Percentiles rank a stretch among this genome's conserved stretches.
Conservation (phyloP, 1,284 basidiomycete species). For the Clitocybe nebularis region DNA sequence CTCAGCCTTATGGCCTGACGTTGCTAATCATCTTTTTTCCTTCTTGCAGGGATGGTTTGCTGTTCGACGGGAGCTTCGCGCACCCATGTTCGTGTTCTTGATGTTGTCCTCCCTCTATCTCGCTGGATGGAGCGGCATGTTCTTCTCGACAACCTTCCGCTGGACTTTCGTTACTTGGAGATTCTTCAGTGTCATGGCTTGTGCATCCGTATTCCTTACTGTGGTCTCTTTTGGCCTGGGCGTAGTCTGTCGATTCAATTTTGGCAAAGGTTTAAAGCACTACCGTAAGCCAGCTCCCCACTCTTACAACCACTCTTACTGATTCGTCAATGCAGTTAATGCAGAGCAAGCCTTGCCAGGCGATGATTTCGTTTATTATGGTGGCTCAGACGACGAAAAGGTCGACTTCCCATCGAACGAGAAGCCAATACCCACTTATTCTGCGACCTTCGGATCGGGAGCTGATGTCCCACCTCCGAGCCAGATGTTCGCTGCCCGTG, state of each 20-base stretch:
- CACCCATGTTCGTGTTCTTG: slow-evolving; percentile 61
- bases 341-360: slow-evolving; percentile 48
- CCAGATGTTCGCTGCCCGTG: slow-evolving; percentile 41
- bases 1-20: neutral
- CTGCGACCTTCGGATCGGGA: slow-evolving; percentile 42
- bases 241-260: slow-evolving; percentile 65
- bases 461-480: slow-evolving; percentile 34
- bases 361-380: slow-evolving; percentile 41
- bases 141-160: slow-evolving; percentile 65
- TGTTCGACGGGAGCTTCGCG: slow-evolving; percentile 59
- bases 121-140: slow-evolving; percentile 68
- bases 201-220: slow-evolving; percentile 55
- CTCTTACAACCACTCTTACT: slow-evolving; percentile 5
- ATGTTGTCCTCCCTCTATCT: slow-evolving; percentile 56
- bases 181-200: slow-evolving; percentile 67
- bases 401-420: slow-evolving; percentile 58
- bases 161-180: slow-evolving; percentile 72
- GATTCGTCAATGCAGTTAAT: slow-evolving; percentile 40
- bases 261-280: slow-evolving; percentile 65
- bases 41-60: slow-evolving; percentile 64
- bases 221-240: slow-evolving; percentile 55
- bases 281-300: slow-evolving; percentile 48
- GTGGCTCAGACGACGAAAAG: slow-evolving; percentile 51
- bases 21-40: slow-evolving; percentile 12
- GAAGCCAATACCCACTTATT: slow-evolving; percentile 51